Conservation (phyloP, 192 early-diverging fungal genomes). For the Coemansia sp. region DNA sequence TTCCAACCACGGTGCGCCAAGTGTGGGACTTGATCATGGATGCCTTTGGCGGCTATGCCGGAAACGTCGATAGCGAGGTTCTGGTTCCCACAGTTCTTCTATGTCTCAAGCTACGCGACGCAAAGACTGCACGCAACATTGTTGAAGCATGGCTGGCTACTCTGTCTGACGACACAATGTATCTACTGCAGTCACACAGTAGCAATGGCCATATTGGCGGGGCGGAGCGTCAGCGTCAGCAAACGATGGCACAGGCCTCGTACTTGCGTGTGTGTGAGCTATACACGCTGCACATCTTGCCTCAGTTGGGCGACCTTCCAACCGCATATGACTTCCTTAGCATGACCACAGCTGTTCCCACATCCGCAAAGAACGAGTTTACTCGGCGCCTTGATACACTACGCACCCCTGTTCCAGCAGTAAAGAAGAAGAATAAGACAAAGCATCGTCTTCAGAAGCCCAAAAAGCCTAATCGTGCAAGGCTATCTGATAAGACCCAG, state of each 20-base stretch:
- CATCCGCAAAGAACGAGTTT: constrained; percentile 24
- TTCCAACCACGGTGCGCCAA: constrained; percentile 33
- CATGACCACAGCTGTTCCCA: constrained; percentile 19
- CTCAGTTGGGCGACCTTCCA: constrained; percentile 40
- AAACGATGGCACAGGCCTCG: constrained; percentile 44
- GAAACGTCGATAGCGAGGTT: constrained; percentile 52
- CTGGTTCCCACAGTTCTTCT: constrained; percentile 49
- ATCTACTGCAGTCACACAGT: constrained; percentile 16
- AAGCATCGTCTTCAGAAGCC: neutral
- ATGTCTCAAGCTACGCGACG: constrained; percentile 53
- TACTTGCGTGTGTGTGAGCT: constrained; percentile 54
- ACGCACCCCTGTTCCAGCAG: constrained; percentile 23
- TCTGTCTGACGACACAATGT: constrained; percentile 38
- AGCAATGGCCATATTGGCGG: constrained; percentile 2
- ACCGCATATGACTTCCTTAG: constrained; percentile 40
- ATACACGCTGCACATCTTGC: constrained; percentile 50
- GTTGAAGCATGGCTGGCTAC: constrained; percentile 55
- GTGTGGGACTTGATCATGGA: constrained; percentile 43
- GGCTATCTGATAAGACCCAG: neutral
- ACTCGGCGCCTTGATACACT: constrained; percentile 37
- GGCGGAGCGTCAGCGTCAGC: constrained; percentile 21
- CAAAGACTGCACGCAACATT: constrained; percentile 40
- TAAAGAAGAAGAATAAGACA: constrained; percentile 14
- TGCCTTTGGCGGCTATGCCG: constrained; percentile 45
- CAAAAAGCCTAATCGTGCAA: constrained; percentile 18